Evolutionary conservation across 805 yeast species (phyloP), one percentile per base, ranked within the genome.

Genomic region (Middelhovenomyces tepae): DNA sequence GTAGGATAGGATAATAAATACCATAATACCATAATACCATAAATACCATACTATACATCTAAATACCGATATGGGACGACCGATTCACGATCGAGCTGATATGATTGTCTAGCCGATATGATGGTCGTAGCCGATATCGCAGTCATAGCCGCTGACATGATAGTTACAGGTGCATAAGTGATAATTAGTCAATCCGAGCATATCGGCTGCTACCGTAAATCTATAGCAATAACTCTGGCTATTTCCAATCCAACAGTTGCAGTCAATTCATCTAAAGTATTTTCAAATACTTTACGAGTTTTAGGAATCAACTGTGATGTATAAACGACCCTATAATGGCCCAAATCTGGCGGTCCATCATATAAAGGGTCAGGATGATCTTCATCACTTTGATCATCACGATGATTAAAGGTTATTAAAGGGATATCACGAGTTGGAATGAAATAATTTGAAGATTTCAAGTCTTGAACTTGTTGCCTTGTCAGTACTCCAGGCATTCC

Each of bases 191-290:
- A n/a, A n/a, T n/a, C n/a, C n/a, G n/a, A n/a, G n/a, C n/a, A n/a
- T n/a, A n/a, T n/a, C n/a, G n/a, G n/a, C n/a, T n/a, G n/a, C n/a
- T n/a, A n/a, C n/a, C n/a, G n/a, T n/a, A n/a, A n/a, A n/a, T n/a
- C n/a, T n/a, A 24, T 8, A 8, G 27, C 27, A 24, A 26, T 16
- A n/a, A 16, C 29, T 9, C 19, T 9, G 17, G 20, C 15, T 16
- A 26, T 10, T 14, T 26, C 29, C n/a, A 20, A 20, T 5, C 29
- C 19, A 16, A 26, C 17, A 16, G 29, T 26, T 5, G 29, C 29
- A 5, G 29, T 20, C 5, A 26, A 13, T 5, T 26, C 29, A 7
- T 16, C 11, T 16, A 26, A 9, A 5, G 5, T 5, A 16, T 7
- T 9, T 16, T 16, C 17, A 26, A 26, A 15, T n/a, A 20, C 5